Evolutionary conservation across 768 basidiomycete genomes (phyloP), one percentile per base, ranked within the genome.

Genomic region (Panaeolus papilionaceus): DNA sequence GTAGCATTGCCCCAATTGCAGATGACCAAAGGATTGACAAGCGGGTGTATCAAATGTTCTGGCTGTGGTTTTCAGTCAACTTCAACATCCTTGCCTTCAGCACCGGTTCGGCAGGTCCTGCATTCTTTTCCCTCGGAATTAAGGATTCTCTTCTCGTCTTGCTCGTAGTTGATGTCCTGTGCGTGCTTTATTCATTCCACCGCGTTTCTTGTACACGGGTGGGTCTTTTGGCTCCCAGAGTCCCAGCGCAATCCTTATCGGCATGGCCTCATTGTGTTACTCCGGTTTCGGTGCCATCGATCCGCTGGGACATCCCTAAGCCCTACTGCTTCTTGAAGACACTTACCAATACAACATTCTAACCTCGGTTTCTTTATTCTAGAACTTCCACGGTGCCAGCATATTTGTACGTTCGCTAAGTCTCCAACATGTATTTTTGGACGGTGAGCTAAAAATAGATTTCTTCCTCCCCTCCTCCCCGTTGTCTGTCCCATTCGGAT

Each of bases 51-150:
- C 89, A 91, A 68, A 76, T 90, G 71, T 91, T 91, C 79, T 89
- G 89, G 71, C 81, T 91, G 4, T 92, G 90, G 91, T 89, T 91
- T 71, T 87, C 90, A 8, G 83, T 86, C 64, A 91, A 90, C 73
- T 84, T 90, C 75, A 91, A 91, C 71, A 84, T 91, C 33, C 79
- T 90, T 18, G 83, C 82, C 77, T 90, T 90, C 68, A 85, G 87
- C 18, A 81, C 87, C 0, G 90, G 90, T 4, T 83, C 87, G 0
- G 81, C 89, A 14, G 89, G 89, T 0, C 89, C 90, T 4, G 74
- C 85, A 10, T 83, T 84, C 40, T 91, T 88, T 69, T 79, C 77
- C 6, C 81, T 91, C 3, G 84, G 84, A 0, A 77, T 89, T 66
- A 83, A 84, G 33, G 82, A 86, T 70, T 82, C 85, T 0, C 82